Base-by-base conservation (phyloP, 805 yeast genomes). In the Lipomyces anomalus region DNA sequence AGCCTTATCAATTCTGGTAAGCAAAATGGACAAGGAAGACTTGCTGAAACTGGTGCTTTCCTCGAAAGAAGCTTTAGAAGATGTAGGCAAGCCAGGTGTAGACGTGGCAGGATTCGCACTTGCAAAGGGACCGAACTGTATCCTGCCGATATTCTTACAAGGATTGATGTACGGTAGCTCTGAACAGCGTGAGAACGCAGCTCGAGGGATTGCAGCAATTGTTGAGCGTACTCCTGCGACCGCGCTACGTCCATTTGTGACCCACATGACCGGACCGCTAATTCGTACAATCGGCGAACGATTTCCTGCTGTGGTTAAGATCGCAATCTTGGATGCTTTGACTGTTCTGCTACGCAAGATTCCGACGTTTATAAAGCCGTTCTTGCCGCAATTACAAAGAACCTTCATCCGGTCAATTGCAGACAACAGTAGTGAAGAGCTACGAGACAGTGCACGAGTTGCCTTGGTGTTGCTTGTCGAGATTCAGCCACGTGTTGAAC, bases 281-380 rank as follows among this genome's bases (percentile, higher is more conserved):
- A 92, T 92, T 67, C 87, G 99, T 73, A 95, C 90, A 46, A 85
- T 90, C 61, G 98, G 99, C 61, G 99, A 92, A 66, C 80, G 95
- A 65, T 90, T 86, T 55, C 76, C 82, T 16, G 75, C 95, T 50
- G 95, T 88, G 56, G 86, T 92, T 57, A 92, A 92, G 72, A 82
- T 95, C 30, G 95, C 95, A n/a, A 90, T 94, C 56, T 72, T 92
- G 60, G 73, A 75, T 52, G 95, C 97, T 1, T 74, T 94, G 64
- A 84, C 83, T 61, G 76, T 76, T 53, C 69, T 94, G 61, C 79
- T 92, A 59, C 68, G 68, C 21, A 84, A 87, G 70, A 84, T 90
- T 57, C 96, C 98, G 1, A 86, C 83, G 61, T 85, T 86, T 63
- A 73, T 92, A 65, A 78, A 90, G 60, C 98, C 99, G 13, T 92